These are phyloP conservation scores for Alternaria burnsii DNA, from an alignment of 2,329 filamentous ascomycete species.

Conservation along the genomic window DNA sequence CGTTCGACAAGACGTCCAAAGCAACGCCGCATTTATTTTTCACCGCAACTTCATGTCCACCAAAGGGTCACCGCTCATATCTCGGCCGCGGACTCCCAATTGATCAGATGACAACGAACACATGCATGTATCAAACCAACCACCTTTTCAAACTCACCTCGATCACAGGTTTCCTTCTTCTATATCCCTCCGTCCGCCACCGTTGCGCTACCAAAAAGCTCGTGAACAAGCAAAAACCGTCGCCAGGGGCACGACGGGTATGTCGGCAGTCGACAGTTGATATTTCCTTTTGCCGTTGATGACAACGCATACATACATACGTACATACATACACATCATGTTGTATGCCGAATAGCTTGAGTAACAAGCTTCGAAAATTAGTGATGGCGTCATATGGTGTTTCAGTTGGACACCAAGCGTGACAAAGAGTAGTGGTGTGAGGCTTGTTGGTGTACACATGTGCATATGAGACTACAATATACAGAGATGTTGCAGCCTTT, in stretches of 20 bases:
- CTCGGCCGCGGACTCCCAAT: not conserved
- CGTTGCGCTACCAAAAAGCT: not conserved
- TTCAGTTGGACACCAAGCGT: not conserved
- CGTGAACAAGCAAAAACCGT: not conserved
- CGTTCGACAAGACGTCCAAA: not conserved
- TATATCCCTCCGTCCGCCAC: not conserved
- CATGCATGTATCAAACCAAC: not conserved
- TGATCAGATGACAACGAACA: not conserved
- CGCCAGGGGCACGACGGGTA: not conserved
- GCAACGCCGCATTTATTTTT: not conserved
- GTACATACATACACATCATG: not conserved
- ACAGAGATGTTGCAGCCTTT: not conserved
- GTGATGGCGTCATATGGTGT: not conserved
- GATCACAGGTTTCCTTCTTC: not conserved
- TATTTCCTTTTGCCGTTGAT: not conserved
- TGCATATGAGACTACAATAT: not conserved
- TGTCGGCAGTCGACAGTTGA: not conserved
- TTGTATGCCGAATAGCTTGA: not conserved
- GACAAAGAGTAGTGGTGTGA: not conserved
- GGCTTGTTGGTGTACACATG: not conserved
- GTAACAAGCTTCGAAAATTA: not conserved
- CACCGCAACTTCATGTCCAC: not conserved
- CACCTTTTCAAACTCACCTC: not conserved
- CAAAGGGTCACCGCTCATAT: not conserved
- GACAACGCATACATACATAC: not conserved